These are phyloP conservation scores for Phlebiopsis flavidoalba DNA, from an alignment of 768 basidiomycete species.

Conservation along the genomic window DNA sequence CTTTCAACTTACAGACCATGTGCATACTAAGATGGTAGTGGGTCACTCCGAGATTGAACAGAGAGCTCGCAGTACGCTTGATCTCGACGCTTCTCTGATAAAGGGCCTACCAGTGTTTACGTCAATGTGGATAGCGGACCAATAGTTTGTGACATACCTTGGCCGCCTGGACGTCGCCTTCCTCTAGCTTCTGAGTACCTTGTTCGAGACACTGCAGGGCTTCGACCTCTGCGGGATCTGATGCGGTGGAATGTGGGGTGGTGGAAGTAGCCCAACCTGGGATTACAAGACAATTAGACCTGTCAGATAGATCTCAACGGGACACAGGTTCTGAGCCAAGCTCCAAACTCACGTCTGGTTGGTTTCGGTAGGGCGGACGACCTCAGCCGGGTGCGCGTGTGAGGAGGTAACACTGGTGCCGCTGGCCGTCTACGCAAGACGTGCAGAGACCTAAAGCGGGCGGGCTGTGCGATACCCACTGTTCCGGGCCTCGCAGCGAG, in stretches of 20 bases:
- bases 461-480: background rate
- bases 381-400: background rate
- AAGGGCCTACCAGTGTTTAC: conserved; percentile 26
- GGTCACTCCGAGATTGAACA: conserved; percentile 87
- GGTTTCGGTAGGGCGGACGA: background rate
- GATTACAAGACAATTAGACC: conserved; percentile 13
- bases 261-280: conserved; percentile 78
- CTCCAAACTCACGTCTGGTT: conserved; percentile 10
- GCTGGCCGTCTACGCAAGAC: background rate
- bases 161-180: conserved; percentile 78
- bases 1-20: background rate
- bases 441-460: background rate
- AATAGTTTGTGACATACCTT: conserved; percentile 33
- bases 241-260: conserved; percentile 74
- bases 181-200: conserved; percentile 80
- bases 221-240: conserved; percentile 79
- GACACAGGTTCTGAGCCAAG: background rate
- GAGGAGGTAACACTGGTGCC: background rate
- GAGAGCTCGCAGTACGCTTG: conserved; percentile 70
- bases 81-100: conserved; percentile 80
- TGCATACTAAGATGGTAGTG: conserved; percentile 78
- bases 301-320: conserved; percentile 11
- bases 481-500: background rate
- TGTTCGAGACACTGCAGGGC: conserved; percentile 76
- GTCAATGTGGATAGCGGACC: background rate